Conservation (phyloP, 441 rosid genomes). For the Flueggea neowawraea region DNA sequence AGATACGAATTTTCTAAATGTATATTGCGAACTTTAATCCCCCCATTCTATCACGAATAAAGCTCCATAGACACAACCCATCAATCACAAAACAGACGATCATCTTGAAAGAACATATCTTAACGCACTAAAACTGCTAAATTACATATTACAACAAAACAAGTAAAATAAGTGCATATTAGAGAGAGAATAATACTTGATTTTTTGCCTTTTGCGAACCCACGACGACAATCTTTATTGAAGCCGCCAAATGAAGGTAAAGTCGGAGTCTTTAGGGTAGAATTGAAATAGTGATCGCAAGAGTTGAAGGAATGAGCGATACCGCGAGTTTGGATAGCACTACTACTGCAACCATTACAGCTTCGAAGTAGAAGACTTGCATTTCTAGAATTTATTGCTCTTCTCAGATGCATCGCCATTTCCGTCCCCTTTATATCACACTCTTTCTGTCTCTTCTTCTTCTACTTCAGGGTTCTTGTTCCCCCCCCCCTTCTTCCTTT, state of each 20-base stretch:
- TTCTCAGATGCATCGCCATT: constrained; percentile 58
- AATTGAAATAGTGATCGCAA: constrained; percentile 11
- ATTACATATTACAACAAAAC: neutral
- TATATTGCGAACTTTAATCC: neutral
- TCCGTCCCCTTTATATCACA: neutral
- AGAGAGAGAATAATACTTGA: constrained; percentile 39
- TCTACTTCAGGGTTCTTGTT: too few relatives aligned
- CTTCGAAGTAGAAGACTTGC: constrained; percentile 28
- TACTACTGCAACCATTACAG: constrained; percentile 6
- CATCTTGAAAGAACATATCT: neutral
- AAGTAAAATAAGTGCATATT: neutral
- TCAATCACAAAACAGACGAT: neutral
- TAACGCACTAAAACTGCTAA: too few relatives aligned
- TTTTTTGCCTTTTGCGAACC: constrained; percentile 75
- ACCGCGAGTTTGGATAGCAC: constrained; percentile 27
- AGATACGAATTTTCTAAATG: too few relatives aligned
- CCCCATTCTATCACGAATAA: neutral
- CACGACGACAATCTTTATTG: constrained; percentile 47
- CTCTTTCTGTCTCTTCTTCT: neutral
- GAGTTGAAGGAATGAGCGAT: constrained; percentile 23
- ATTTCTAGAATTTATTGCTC: constrained; percentile 32
- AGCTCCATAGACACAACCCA: too few relatives aligned
- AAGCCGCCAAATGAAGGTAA: constrained; percentile 27
- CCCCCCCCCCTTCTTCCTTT: too few relatives aligned
- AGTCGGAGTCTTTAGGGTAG: constrained; percentile 13